Percentiles rank a stretch among this genome's conserved stretches.
phyloP scores from a whole-genome alignment of 2,329 filamentous ascomycete species.

The Grosmannia clavigera region DNA sequence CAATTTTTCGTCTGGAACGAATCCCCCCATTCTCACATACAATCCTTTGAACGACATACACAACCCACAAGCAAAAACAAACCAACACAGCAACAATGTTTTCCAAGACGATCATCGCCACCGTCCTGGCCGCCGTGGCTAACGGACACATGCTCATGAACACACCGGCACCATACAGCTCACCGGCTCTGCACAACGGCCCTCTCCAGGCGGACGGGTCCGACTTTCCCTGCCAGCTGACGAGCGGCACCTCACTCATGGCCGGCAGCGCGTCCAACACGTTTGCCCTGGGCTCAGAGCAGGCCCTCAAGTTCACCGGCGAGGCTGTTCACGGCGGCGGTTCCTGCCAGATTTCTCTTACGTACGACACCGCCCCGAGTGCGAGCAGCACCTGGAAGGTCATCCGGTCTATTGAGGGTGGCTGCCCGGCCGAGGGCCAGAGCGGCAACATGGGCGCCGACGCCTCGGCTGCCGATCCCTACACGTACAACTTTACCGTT shows the following conservation, averaged over 20 bases:
- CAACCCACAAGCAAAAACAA: not conserved
- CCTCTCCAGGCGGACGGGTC: constrained; percentile 49
- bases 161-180: constrained; percentile 51
- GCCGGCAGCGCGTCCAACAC: constrained; percentile 38
- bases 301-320: constrained; percentile 55
- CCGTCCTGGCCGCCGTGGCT: constrained; percentile 45
- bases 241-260: constrained; percentile 32
- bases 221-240: constrained; percentile 75
- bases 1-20: constrained; percentile 28
- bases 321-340: constrained; percentile 78
- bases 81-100: constrained; percentile 30
- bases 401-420: constrained; percentile 76
- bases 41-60: constrained; percentile 17
- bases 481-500: constrained; percentile 56
- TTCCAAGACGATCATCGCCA: constrained; percentile 31
- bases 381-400: constrained; percentile 68
- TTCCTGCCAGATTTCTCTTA: constrained; percentile 80
- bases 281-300: constrained; percentile 50
- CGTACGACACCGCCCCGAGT: constrained; percentile 60
- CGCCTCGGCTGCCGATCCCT: constrained; percentile 31
- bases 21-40: constrained; percentile 1
- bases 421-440: constrained; percentile 56
- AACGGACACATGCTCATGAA: constrained; percentile 68
- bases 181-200: constrained; percentile 34
- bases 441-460: constrained; percentile 44